Base-by-base conservation (phyloP, 2,329 filamentous ascomycete genomes). In the Paecilomyces variotii region DNA sequence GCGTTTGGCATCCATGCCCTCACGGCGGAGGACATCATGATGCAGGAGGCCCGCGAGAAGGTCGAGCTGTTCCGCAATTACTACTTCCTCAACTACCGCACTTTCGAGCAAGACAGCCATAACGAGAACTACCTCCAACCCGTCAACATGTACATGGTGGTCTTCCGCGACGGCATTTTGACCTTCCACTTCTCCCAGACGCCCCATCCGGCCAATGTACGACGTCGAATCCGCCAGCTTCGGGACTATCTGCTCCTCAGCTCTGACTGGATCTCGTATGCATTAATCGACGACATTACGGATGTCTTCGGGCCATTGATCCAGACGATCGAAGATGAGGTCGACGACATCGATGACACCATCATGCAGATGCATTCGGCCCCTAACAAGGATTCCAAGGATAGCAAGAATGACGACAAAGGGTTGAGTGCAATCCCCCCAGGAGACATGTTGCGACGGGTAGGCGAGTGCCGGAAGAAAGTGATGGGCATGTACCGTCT, bases 21-120 rank as follows among this genome's bases (percentile, higher is more conserved):
- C 59, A 99, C 94, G 0, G 88, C 91, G 1, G 94, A 99, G 74
- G 94, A 99, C 71, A 97, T 99, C 67, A 88, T 97, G 83, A 87
- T 97, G 79, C 91, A 97, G 72, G 94, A 99, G 77, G 90, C 92
- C 49, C 92, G 94, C 25, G 94, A 99, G 71, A 99, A 99, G 76
- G 94, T 99, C 0, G 94, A 99, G 73, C 82, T 99, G 0, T 99
- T 99, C 80, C 87, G 90, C 34, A 89, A 96, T 72, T 99, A 99
- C 77, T 99, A 99, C 74, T 97, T 99, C 68, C 90, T 99, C 76
- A 97, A 96, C 73, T 99, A 99, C 74, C 89, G 94, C 14, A 95
- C 91, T 0, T 99, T 99, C 70, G 94, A 99, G 71, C 94, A 97
- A 72, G 94, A 99, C 70, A 85, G 86, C 61, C 88, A 87, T 65